These are phyloP conservation scores for Carex arenaria DNA, from an alignment of 202 grass and related monocot genomes.

Conservation along the genomic window DNA sequence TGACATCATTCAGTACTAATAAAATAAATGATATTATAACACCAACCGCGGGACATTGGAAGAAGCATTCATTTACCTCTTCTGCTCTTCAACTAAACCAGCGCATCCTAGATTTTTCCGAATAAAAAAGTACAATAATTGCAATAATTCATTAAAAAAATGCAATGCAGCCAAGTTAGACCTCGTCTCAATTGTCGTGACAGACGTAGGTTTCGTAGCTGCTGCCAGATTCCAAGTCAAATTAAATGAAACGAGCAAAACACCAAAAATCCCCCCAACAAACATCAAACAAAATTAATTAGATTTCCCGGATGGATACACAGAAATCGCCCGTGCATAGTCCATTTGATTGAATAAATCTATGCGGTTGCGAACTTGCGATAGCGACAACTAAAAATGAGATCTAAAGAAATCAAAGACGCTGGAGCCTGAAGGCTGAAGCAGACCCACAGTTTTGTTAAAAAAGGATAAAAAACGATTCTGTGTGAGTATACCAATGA, in stretches of 20 bases:
- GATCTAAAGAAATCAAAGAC: too few species aligned
- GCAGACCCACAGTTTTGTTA: too few species aligned
- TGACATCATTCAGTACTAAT: slow-evolving; percentile 6
- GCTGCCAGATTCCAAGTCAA: neutral
- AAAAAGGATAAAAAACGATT: too few species aligned
- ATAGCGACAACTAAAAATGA: too few species aligned
- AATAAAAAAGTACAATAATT: slow-evolving; percentile 14
- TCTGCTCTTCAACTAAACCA: too few species aligned
- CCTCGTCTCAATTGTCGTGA: too few species aligned
- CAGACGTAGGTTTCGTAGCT: neutral
- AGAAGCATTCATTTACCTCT: neutral
- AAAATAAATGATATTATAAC: neutral
- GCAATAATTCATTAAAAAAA: slow-evolving; percentile 12
- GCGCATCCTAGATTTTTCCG: neutral
- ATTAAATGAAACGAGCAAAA: neutral
- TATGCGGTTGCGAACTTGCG: too few species aligned
- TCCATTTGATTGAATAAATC: too few species aligned
- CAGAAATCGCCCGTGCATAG: neutral
- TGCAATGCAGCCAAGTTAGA: neutral
- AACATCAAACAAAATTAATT: neutral
- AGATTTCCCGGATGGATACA: neutral
- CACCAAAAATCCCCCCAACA: neutral
- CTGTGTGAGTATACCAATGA: too few species aligned
- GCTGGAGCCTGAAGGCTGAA: too few species aligned
- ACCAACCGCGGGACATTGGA: neutral